A percentile compares a stretch with the other conserved stretches of the same genome.
Evolutionary conservation across 768 basidiomycete species (phyloP).

Genomic region (Lactifluus hygrophoroides): DNA sequence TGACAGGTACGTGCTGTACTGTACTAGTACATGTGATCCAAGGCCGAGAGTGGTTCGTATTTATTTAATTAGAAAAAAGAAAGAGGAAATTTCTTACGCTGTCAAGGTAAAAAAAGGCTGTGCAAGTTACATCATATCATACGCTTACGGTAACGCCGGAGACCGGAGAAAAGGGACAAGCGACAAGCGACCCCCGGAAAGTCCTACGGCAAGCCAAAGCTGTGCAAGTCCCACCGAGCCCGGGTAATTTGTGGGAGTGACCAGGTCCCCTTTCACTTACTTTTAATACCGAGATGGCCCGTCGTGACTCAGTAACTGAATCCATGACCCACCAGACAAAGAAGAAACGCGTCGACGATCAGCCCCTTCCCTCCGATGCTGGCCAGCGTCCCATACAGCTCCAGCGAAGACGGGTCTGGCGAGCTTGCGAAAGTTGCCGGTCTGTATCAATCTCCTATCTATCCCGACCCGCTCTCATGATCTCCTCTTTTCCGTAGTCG

Average conservation of each 20-base stretch:
- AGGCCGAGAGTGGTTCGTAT: not conserved
- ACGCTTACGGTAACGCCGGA: not conserved
- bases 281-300: slow-evolving; percentile 16
- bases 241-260: slow-evolving; percentile 4
- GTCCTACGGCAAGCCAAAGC: not conserved
- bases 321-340: slow-evolving; percentile 50
- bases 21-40: not conserved
- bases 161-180: not conserved
- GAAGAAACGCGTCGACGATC: slow-evolving; percentile 71
- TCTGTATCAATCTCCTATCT: slow-evolving; percentile 30
- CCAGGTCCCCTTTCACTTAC: not conserved
- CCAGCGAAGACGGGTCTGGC: slow-evolving; percentile 75
- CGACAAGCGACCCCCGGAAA: slow-evolving; percentile 4
- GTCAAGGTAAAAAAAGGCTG: no score
- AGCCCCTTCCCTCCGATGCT: slow-evolving; percentile 38
- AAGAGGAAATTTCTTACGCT: no score
- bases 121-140: no score
- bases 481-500: slow-evolving; percentile 39
- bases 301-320: slow-evolving; percentile 13
- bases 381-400: slow-evolving; percentile 67
- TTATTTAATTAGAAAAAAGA: no score
- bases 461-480: slow-evolving; percentile 9
- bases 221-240: not conserved
- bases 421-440: slow-evolving; percentile 88
- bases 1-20: no score